Conservation (phyloP, 139 green algal genomes). For the Astrephomene gubernaculifera region DNA sequence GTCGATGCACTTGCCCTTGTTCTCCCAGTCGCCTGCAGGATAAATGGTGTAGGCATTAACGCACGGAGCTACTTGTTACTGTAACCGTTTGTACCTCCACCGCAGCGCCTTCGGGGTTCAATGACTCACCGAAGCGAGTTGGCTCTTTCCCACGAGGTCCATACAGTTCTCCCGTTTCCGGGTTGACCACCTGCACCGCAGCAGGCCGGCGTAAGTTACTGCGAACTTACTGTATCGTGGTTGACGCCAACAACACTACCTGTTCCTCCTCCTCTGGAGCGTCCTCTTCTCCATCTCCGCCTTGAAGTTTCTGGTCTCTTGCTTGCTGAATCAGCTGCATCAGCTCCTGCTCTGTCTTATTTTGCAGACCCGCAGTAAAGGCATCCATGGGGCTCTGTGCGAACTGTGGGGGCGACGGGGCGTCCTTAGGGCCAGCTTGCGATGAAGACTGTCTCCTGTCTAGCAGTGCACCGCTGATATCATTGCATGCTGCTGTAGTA, state of each 20-base stretch:
- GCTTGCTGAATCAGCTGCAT: slow-evolving; percentile 1
- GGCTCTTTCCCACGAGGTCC: slow-evolving; percentile 22
- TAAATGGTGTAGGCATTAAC: not conserved
- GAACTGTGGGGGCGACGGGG: not conserved
- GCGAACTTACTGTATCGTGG: not conserved
- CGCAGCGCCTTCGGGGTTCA: not conserved
- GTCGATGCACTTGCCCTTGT: slow-evolving; percentile 41
- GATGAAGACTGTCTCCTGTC: too few relatives aligned
- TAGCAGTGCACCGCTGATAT: too few relatives aligned
- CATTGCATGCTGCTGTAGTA: too few relatives aligned
- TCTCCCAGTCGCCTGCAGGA: slow-evolving; percentile 29
- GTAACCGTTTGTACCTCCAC: not conserved
- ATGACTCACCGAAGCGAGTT: slow-evolving; percentile 24
- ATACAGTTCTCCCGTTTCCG: slow-evolving; percentile 4
- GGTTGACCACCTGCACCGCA: not conserved
- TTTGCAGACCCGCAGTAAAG: slow-evolving; percentile 6
- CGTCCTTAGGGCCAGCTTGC: not conserved
- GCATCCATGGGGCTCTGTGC: not conserved
- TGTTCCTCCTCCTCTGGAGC: not conserved
- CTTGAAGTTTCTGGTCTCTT: not conserved
- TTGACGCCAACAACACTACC: not conserved
- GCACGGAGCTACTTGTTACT: not conserved
- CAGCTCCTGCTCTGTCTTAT: slow-evolving; percentile 20
- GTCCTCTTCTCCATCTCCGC: not conserved
- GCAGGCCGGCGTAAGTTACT: not conserved